Conservation (phyloP, 2,329 filamentous ascomycete genomes). For the Ascochyta lentis region DNA sequence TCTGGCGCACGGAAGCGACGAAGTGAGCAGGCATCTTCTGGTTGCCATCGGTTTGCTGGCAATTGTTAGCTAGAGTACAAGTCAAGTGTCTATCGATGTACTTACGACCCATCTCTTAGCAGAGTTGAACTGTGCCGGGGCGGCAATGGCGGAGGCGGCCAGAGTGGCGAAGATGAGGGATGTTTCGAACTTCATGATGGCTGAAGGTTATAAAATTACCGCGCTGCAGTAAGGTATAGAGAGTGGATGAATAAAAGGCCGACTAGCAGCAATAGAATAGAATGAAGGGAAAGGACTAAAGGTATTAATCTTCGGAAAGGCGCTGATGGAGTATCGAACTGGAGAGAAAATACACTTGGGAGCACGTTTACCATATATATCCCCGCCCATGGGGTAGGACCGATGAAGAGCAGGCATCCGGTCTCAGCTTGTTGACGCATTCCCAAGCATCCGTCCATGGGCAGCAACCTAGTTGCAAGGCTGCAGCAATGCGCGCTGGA, state of each 20-base stretch:
- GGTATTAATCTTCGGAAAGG: conserved; percentile 2
- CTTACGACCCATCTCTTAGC: conserved; percentile 37
- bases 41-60: conserved; percentile 23
- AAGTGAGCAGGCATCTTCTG: conserved; percentile 35
- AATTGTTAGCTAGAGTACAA: conserved; percentile 5
- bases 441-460: conserved; percentile 11
- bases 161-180: conserved; percentile 35
- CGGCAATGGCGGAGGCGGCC: conserved; percentile 36
- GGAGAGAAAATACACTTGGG: neutral
- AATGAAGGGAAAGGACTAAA: conserved; percentile 20
- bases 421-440: conserved; percentile 21
- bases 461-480: conserved; percentile 16
- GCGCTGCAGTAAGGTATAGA: conserved; percentile 34
- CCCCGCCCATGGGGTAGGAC: conserved; percentile 12
- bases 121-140: conserved; percentile 29
- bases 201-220: conserved; percentile 21
- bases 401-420: conserved; percentile 2
- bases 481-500: conserved; percentile 23
- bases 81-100: neutral
- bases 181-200: conserved; percentile 39
- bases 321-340: conserved; percentile 18
- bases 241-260: conserved; percentile 23
- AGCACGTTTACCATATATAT: conserved; percentile 16
- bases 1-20: conserved; percentile 27
- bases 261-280: conserved; percentile 36